These are phyloP conservation scores for Petunia hybrid DNA, from an alignment of 305 asterid genomes.

Conservation along the genomic window DNA sequence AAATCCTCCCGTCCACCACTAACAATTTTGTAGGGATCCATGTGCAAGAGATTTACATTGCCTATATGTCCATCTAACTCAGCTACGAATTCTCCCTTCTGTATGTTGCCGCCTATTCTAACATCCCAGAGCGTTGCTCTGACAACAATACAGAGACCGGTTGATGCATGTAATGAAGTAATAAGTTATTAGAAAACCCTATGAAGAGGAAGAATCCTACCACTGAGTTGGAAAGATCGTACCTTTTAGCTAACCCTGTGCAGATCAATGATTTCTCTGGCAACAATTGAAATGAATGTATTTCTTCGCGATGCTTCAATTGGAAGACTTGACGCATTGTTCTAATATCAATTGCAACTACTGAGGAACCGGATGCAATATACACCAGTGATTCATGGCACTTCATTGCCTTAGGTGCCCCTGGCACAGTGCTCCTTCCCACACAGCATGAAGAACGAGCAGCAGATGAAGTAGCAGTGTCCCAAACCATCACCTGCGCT, in stretches of 20 bases:
- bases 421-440: constrained; percentile 63
- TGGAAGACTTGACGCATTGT: constrained; percentile 68
- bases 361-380: constrained; percentile 72
- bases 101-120: constrained; percentile 50
- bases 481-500: constrained; percentile 78
- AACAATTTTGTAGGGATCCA: constrained; percentile 72
- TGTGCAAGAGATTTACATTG: constrained; percentile 56
- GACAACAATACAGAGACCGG: constrained; percentile 18
- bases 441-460: constrained; percentile 77
- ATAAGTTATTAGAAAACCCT: neutral
- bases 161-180: constrained; percentile 2
- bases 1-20: constrained; percentile 69
- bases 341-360: constrained; percentile 70
- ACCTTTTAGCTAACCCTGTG: constrained; percentile 75
- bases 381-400: constrained; percentile 77
- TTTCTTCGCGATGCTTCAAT: constrained; percentile 39
- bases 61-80: constrained; percentile 67
- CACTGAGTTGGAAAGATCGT: constrained; percentile 12
- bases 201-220: neutral
- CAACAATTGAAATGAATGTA: constrained; percentile 63
- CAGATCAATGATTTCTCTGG: constrained; percentile 73
- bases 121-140: constrained; percentile 80
- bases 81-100: constrained; percentile 47
- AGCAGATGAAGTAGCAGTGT: constrained; percentile 63
- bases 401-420: constrained; percentile 71